These are phyloP conservation scores for Aspergillus brasiliensis DNA, from an alignment of 2,329 filamentous ascomycete species.

Conservation along the genomic window DNA sequence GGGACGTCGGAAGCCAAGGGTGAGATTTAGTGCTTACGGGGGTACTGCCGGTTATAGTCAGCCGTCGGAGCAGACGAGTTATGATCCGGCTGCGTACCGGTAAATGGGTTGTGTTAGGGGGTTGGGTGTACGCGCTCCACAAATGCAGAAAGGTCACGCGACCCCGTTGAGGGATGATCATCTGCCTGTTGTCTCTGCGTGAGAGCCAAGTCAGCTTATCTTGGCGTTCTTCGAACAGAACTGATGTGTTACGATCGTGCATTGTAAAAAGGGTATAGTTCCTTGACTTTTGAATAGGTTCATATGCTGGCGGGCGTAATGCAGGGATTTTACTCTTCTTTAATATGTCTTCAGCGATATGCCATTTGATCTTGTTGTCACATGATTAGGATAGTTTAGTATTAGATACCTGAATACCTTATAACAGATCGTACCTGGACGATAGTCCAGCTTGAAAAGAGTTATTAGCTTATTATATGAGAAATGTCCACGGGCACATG, in stretches of 20 bases:
- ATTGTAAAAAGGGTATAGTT: slow-evolving; percentile 4
- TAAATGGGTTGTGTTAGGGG: slow-evolving; percentile 18
- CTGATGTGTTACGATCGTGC: slow-evolving; percentile 17
- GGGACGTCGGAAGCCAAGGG: slow-evolving; percentile 21
- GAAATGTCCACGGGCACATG: neutral
- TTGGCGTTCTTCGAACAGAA: neutral
- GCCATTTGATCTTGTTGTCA: neutral
- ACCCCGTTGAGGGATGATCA: neutral
- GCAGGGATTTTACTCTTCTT: neutral
- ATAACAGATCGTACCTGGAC: neutral
- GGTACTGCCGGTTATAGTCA: slow-evolving; percentile 26
- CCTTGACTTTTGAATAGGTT: neutral
- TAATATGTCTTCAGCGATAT: neutral
- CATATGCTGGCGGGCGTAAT: neutral
- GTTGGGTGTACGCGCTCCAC: no score
- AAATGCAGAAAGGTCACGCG: neutral
- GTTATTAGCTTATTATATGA: slow-evolving; percentile 3
- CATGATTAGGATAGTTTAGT: neutral
- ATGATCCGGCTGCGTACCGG: slow-evolving; percentile 38
- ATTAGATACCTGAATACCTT: neutral
- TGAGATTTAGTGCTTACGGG: slow-evolving; percentile 26
- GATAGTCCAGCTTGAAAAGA: neutral
- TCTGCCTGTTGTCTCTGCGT: neutral
- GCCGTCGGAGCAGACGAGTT: slow-evolving; percentile 36
- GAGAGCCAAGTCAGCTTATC: neutral